Conservation (phyloP, 2,329 filamentous ascomycete genomes). For the Ambrosiella beaveri region DNA sequence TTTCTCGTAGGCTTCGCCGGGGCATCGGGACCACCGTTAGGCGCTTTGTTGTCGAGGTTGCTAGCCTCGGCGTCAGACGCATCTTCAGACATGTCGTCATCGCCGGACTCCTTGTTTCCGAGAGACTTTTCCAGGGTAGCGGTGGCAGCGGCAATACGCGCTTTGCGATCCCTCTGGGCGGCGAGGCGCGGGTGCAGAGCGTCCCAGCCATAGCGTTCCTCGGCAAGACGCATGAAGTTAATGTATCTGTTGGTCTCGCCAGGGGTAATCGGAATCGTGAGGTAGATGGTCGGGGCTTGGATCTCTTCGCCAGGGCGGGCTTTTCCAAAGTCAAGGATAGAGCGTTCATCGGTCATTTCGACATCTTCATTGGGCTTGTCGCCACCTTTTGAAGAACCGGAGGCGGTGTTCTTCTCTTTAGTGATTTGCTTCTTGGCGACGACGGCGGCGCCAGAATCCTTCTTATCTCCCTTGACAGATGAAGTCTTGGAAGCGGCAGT, state of each 20-base stretch:
- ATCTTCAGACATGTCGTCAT: conserved; percentile 71
- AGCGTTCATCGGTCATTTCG: conserved; percentile 25
- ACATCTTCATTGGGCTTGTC: conserved; percentile 36
- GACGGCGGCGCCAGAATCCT: conserved; percentile 26
- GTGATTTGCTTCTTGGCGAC: conserved; percentile 11
- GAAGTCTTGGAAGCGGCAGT: conserved; percentile 18
- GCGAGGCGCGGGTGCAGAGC: conserved; percentile 82
- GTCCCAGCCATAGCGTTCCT: conserved; percentile 87
- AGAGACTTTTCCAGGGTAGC: conserved; percentile 65
- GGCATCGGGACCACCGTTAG: conserved; percentile 19
- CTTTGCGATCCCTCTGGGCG: conserved; percentile 71
- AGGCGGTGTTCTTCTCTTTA: conserved; percentile 21
- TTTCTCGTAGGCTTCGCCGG: conserved; percentile 51
- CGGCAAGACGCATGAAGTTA: conserved; percentile 86
- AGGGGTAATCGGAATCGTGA: conserved; percentile 57
- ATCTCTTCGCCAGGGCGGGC: conserved; percentile 41
- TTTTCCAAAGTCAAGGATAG: conserved; percentile 45
- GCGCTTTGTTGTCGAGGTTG: conserved; percentile 57
- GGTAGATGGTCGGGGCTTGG: conserved; percentile 57
- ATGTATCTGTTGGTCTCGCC: conserved; percentile 79
- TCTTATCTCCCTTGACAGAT: conserved; percentile 27
- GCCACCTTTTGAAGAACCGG: conserved; percentile 31
- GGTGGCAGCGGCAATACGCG: conserved; percentile 75
- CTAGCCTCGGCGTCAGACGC: conserved; percentile 59
- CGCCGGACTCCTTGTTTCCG: conserved; percentile 18